Base-by-base conservation (phyloP, 139 green algal genomes). In the Micromonas pusilla region DNA sequence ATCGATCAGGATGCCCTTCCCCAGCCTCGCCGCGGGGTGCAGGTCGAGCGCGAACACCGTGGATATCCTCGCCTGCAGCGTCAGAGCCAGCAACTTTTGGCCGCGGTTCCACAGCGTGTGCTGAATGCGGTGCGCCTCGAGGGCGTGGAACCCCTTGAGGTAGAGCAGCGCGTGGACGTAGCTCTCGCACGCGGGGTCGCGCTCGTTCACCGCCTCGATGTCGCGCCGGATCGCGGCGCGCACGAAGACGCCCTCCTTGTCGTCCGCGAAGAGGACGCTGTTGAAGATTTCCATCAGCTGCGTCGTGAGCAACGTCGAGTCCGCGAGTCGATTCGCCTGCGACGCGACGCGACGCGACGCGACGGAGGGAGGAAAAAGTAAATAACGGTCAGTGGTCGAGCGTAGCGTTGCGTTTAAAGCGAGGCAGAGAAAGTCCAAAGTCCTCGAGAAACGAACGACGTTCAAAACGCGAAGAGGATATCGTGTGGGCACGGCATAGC, bases 21-120 rank as follows among this genome's bases (percentile, higher is more conserved):
- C 82, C 9, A 86, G 67, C 28, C 33, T 68, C 20, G 83, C 83
- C 5, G 70, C 83, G 1, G 83, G 83, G 64, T 87, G 83, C 45
- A 87, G 80, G 77, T 87, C 83, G n/a, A 85, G 26, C 30, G 32
- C 53, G 38, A 84, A 83, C 30, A 80, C 76, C 39, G 80, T 65
- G 39, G 64, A 80, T 20, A 80, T 71, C n/a, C 80, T 66, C 26
- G 31, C 76, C 67, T 88, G 84, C 37, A 88, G 30, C 70, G 54
- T 78, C 52, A 79, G 38, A 52, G 66, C 62, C 52, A 80, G 65
- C 6, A 54, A 38, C 3, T 80, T 67, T 30, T 77, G 70, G 26
- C 37, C 66, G 32, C n/a, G 38, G 0, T n/a, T 63, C 81, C 81
- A 85, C 31, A 85, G 57, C 70, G 25, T n/a, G 57, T 82, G 67